phyloP scores from a whole-genome alignment of 352 stramenopile species.

The Globisporangium megalacanthum region DNA sequence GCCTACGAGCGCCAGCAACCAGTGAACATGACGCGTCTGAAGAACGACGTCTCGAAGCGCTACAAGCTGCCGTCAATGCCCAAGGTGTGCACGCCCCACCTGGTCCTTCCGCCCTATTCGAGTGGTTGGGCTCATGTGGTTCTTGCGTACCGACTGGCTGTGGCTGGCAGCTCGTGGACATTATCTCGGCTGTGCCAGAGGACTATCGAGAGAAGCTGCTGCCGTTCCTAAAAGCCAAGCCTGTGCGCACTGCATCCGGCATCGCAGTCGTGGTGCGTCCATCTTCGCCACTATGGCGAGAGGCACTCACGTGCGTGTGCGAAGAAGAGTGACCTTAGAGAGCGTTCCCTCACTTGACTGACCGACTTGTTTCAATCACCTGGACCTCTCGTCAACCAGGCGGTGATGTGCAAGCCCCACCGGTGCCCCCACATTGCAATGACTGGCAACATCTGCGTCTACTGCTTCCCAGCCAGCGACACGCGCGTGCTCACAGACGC shows the following conservation, averaged over 20 bases:
- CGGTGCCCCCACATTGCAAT: conserved; percentile 97
- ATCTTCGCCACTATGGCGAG: not conserved
- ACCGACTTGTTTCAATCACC: not conserved
- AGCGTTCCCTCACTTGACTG: too few relatives aligned
- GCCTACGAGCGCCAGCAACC: conserved; percentile 87
- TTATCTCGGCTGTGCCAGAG: conserved; percentile 92
- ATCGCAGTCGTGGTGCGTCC: conserved; percentile 89
- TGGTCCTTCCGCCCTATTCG: not conserved
- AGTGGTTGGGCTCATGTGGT: too few relatives aligned
- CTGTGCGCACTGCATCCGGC: conserved; percentile 92
- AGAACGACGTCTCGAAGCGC: conserved; percentile 87
- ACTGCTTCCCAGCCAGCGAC: conserved; percentile 26
- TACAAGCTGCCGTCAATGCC: conserved; percentile 91
- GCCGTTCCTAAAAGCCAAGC: conserved; percentile 93
- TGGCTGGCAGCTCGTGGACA: conserved; percentile 84
- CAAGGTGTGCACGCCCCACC: conserved; percentile 34
- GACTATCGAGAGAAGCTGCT: conserved; percentile 90
- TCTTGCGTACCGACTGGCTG: not conserved
- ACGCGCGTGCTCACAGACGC: conserved; percentile 8
- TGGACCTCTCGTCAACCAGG: conserved; percentile 21
- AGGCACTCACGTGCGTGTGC: too few relatives aligned
- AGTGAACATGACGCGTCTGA: conserved; percentile 93
- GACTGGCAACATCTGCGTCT: conserved; percentile 96
- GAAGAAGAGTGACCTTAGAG: too few relatives aligned
- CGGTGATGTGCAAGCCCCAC: conserved; percentile 97